Conservation (phyloP, 495 filamentous ascomycete species). For the Hypoxylon intermedium region DNA sequence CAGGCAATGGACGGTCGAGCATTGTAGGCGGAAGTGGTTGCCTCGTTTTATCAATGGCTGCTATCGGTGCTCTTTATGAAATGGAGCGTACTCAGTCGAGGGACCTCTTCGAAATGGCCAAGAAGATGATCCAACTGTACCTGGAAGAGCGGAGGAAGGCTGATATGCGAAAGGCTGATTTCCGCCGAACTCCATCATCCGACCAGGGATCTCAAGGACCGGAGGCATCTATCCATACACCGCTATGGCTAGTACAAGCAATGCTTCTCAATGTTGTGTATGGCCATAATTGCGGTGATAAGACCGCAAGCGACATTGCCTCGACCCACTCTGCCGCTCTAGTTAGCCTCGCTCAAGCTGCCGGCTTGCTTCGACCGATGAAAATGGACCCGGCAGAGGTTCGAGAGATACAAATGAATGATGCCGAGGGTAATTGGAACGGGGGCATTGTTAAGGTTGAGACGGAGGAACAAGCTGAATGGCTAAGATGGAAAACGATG, state of each 20-base stretch:
- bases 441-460: conserved; percentile 53
- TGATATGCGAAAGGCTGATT: conserved; percentile 81
- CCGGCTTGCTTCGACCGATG: conserved; percentile 70
- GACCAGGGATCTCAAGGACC: conserved; percentile 58
- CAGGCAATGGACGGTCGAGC: conserved; percentile 66
- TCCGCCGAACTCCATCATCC: conserved; percentile 62
- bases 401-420: conserved; percentile 51
- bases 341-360: conserved; percentile 88
- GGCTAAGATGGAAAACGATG: conserved; percentile 84
- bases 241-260: conserved; percentile 96
- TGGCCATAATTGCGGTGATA: conserved; percentile 94
- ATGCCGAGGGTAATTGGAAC: conserved; percentile 58
- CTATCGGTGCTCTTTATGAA: conserved; percentile 95
- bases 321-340: conserved; percentile 89
- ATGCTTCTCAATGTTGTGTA: conserved; percentile 98
- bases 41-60: conserved; percentile 92
- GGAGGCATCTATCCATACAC: conserved; percentile 79
- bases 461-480: conserved; percentile 78
- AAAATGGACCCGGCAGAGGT: conserved; percentile 49
- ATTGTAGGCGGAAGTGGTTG: conserved; percentile 85
- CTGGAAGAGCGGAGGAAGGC: conserved; percentile 92
- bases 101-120: conserved; percentile 89
- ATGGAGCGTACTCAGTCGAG: conserved; percentile 78
- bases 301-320: conserved; percentile 86
- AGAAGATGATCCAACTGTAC: conserved; percentile 93